Conservation (phyloP, 805 yeast species). For the Brettanomyces custersianus region DNA sequence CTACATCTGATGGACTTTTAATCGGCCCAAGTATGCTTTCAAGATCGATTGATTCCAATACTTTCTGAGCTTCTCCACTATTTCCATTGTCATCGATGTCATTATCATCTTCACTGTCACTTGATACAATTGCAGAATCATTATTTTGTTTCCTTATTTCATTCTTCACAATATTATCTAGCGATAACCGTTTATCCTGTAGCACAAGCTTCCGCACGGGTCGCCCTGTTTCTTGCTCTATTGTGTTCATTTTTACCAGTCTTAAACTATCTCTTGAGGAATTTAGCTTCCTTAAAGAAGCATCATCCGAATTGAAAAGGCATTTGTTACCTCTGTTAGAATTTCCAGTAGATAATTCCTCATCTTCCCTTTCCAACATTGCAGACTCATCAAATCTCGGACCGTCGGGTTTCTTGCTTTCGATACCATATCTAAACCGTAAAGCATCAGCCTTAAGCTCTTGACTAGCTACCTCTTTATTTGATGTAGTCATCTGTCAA, state of each 20-base stretch:
- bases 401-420: slow-evolving; percentile 7
- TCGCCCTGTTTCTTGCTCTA: slow-evolving; percentile 10
- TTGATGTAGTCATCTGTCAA: not conserved
- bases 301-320: slow-evolving; percentile 15
- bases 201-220: slow-evolving; percentile 17
- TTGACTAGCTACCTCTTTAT: not conserved
- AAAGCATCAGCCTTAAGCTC: slow-evolving; percentile 15
- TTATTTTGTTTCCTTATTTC: slow-evolving; percentile 16
- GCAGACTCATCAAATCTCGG: slow-evolving; percentile 5
- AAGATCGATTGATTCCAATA: slow-evolving; percentile 40
- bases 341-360: slow-evolving; percentile 11
- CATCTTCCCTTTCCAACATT: slow-evolving; percentile 5
- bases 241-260: slow-evolving; percentile 12
- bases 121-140: slow-evolving; percentile 17
- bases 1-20: slow-evolving; percentile 69
- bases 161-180: slow-evolving; percentile 17
- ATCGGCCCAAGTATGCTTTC: slow-evolving; percentile 67
- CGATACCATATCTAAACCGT: slow-evolving; percentile 15
- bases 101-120: slow-evolving; percentile 8
- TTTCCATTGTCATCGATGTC: slow-evolving; percentile 8
- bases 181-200: slow-evolving; percentile 16
- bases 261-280: slow-evolving; percentile 16
- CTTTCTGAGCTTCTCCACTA: slow-evolving; percentile 17
- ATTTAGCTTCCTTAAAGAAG: slow-evolving; percentile 16
- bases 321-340: slow-evolving; percentile 26